Base-by-base conservation (phyloP, 495 filamentous ascomycete species). In the Aspergillus steynii region DNA sequence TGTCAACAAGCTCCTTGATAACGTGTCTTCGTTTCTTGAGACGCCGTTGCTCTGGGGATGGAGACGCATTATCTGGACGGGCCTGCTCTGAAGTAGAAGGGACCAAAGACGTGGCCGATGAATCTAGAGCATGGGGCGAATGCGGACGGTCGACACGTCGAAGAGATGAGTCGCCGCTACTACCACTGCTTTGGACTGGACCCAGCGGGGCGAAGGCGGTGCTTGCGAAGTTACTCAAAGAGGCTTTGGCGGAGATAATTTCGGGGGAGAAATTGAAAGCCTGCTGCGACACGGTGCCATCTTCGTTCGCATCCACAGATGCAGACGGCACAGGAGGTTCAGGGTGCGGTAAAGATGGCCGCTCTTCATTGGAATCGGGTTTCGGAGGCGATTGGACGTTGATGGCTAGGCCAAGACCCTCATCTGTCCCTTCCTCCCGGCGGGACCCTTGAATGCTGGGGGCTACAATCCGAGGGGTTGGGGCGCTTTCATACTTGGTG, bases 1-100 rank as follows among this genome's bases (percentile, higher is more conserved):
- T 99, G 65, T 96, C 91, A 46, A 97, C 84, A 26, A 99, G 79
- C 72, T 99, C 95, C 63, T 92, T 90, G 64, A 99, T 90, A 56
- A 94, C 82, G 67, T 93, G 80, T 37, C 86, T 83, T 15, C 95
- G 87, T 64, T 92, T 83, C 55, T 74, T 83, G 27, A 89, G 68
- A 4, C 80, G 80, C 45, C 82, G 79, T 58, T 86, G 82, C 50
- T 87, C 85, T 0, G 83, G 79, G n/a, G 78, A 79, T 6, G 80
- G 80, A 3, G 81, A 82, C 37, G 63, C 74, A 20, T 68, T 57
- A 28, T 73, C 70, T 8, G 56, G 34, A 7, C 61, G 67, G 15
- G 58, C 29, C 5, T 61, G 68, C 20, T 77, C 70, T 29, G 69
- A 70, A 14, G 63, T 68, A 26, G 73, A 75, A 14, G 71, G 72